A percentile compares a stretch with the other conserved stretches of the same genome.
Conservation (phyloP, 495 filamentous ascomycete species). For the Penicillium crystallinum region DNA sequence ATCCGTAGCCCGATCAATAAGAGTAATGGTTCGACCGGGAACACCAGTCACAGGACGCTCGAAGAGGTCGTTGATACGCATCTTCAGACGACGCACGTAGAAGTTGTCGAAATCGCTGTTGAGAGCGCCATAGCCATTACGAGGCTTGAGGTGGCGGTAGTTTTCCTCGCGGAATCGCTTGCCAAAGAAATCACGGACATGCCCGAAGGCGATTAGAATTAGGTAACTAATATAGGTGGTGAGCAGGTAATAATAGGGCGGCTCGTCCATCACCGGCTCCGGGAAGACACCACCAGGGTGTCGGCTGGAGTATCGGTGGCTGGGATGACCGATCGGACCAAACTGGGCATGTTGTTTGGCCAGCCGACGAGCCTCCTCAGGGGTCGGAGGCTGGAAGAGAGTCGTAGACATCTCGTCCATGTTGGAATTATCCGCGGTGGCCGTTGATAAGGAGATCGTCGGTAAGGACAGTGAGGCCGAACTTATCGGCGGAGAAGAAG, state of each 20-base stretch:
- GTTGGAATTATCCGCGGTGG: conserved; percentile 70
- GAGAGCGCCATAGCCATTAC: conserved; percentile 90
- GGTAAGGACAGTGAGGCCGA: conserved; percentile 75
- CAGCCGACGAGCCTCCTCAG: conserved; percentile 69
- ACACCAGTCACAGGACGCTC: conserved; percentile 87
- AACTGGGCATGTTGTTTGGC: conserved; percentile 86
- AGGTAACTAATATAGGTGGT: conserved; percentile 98
- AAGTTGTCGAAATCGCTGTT: conserved; percentile 99
- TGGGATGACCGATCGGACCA: conserved; percentile 72
- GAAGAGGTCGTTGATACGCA: conserved; percentile 95
- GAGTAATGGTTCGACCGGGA: conserved; percentile 86
- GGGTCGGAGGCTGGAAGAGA: conserved; percentile 86
- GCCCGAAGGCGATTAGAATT: conserved; percentile 90
- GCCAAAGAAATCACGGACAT: conserved; percentile 95
- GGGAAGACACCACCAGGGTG: conserved; percentile 73
- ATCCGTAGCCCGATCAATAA: conserved; percentile 80
- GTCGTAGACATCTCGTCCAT: conserved; percentile 72
- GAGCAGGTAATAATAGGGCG: conserved; percentile 91
- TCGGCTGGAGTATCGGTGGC: conserved; percentile 80
- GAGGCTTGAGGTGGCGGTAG: conserved; percentile 76
- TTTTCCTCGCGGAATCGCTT: conserved; percentile 82
- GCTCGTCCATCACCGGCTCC: conserved; percentile 87
- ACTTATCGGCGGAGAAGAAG: conserved; percentile 58
- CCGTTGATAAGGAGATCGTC: conserved; percentile 87
- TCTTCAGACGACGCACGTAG: conserved; percentile 86